Conservation (phyloP, 169 alveolate species). For the Amoebophrya sp. region DNA sequence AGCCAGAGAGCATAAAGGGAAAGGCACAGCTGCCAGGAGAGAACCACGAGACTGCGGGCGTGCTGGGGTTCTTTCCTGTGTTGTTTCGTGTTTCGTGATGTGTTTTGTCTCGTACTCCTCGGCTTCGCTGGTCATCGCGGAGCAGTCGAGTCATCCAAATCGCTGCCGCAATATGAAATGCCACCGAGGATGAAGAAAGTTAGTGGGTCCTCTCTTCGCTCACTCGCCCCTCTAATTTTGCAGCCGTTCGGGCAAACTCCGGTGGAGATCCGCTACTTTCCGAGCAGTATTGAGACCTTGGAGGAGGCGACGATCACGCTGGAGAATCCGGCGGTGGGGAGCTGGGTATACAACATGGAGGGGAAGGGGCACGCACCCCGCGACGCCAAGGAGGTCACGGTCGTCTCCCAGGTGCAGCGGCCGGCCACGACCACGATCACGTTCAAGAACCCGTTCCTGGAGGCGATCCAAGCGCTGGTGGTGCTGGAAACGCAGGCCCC, state of each 20-base stretch:
- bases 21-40: no score
- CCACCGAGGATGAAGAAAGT: no score
- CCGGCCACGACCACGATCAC: conserved; percentile 37
- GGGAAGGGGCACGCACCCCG: conserved; percentile 72
- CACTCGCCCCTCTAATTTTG: no score
- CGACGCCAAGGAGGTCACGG: conserved; percentile 45
- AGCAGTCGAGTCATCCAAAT: no score
- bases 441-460: conserved; percentile 75
- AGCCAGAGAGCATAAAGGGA: no score
- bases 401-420: conserved; percentile 33
- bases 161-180: no score
- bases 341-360: conserved; percentile 58
- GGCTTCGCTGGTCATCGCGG: no score
- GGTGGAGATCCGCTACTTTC: conserved; percentile 59
- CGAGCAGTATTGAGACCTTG: conserved; percentile 46
- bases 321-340: conserved; percentile 53
- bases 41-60: no score
- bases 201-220: no score
- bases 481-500: conserved; percentile 52
- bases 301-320: conserved; percentile 50
- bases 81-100: no score
- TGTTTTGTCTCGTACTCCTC: no score
- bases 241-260: conserved; percentile 53
- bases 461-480: conserved; percentile 52
- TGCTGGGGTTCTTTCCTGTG: no score